Percentiles rank a stretch among this genome's conserved stretches.
Conservation (phyloP, 2,329 filamentous ascomycete species). For the Pyrenophora teres region DNA sequence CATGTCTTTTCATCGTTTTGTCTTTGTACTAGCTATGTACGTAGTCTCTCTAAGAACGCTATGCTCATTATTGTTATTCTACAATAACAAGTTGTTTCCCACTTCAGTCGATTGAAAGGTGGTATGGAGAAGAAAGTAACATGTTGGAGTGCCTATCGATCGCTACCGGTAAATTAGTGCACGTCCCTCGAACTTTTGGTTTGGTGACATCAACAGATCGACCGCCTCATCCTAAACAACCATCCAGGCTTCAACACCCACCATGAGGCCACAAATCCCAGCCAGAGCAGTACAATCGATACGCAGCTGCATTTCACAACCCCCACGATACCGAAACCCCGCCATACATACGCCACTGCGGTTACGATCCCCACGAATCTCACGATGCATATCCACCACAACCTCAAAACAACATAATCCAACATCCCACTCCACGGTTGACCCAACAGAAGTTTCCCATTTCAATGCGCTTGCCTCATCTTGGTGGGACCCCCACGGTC, state of each 20-base stretch:
- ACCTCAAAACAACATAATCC: conserved; percentile 21
- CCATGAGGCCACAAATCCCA: conserved; percentile 19
- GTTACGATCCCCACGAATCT: conserved; percentile 3
- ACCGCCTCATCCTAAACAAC: neutral
- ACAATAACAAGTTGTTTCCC: no score
- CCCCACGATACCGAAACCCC: neutral
- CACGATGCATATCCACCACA: conserved; percentile 24
- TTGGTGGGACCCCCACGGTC: conserved; percentile 97
- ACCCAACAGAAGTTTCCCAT: conserved; percentile 86
- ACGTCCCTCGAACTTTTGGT: conserved; percentile 11
- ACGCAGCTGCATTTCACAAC: conserved; percentile 1
- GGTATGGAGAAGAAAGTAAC: no score
- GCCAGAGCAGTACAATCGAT: conserved; percentile 17
- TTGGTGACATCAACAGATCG: conserved; percentile 18
- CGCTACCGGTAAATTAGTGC: neutral
- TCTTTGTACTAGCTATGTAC: no score
- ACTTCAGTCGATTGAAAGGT: no score
- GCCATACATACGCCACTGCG: neutral
- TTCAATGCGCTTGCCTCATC: conserved; percentile 90
- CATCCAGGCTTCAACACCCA: neutral
- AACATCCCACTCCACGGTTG: conserved; percentile 57
- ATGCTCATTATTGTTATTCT: no score
- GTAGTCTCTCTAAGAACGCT: no score
- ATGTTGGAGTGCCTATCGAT: neutral
- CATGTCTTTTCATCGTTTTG: no score